A percentile compares a stretch with the other conserved stretches of the same genome.
phyloP scores from a whole-genome alignment of 2,329 filamentous ascomycete genomes.

The Phoma sp. region DNA sequence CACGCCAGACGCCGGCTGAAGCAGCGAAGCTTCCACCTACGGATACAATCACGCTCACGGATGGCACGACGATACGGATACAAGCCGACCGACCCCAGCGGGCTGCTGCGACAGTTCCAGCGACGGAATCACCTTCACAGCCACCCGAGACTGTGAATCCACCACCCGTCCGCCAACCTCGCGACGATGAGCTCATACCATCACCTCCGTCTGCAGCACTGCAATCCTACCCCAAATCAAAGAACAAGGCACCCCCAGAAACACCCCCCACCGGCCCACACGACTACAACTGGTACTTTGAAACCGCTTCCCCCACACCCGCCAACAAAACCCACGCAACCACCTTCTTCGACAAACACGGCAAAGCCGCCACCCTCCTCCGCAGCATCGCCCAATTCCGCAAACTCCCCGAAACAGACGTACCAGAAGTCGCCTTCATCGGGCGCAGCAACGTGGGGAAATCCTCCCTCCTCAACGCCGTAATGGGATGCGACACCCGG shows the following conservation, averaged over 20 bases:
- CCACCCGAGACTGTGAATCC: background rate
- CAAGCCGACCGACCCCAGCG: slow-evolving; percentile 2
- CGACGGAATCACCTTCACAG: background rate
- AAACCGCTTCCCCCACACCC: slow-evolving; percentile 35
- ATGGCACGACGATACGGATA: slow-evolving; percentile 11
- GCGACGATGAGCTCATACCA: slow-evolving; percentile 24
- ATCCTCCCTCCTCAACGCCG: slow-evolving; percentile 69
- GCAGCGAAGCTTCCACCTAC: background rate
- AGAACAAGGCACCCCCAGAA: slow-evolving; percentile 11
- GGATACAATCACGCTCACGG: slow-evolving; percentile 14
- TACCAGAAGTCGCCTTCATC: slow-evolving; percentile 71
- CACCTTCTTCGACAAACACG: slow-evolving; percentile 53
- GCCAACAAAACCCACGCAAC: slow-evolving; percentile 52
- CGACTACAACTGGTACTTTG: slow-evolving; percentile 46
- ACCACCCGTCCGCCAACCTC: background rate
- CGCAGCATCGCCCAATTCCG: slow-evolving; percentile 69
- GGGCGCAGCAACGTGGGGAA: slow-evolving; percentile 77
- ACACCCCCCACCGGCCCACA: slow-evolving; percentile 8
- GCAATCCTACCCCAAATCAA: background rate
- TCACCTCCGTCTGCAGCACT: slow-evolving; percentile 24
- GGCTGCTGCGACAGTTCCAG: background rate
- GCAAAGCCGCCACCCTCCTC: slow-evolving; percentile 59
- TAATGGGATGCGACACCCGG: slow-evolving; percentile 57
- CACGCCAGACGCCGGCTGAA: slow-evolving; percentile 1
- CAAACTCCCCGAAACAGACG: slow-evolving; percentile 60